Evolutionary conservation across 2,329 filamentous ascomycete genomes (phyloP).

Genomic region (Intubia oerlemansii): DNA sequence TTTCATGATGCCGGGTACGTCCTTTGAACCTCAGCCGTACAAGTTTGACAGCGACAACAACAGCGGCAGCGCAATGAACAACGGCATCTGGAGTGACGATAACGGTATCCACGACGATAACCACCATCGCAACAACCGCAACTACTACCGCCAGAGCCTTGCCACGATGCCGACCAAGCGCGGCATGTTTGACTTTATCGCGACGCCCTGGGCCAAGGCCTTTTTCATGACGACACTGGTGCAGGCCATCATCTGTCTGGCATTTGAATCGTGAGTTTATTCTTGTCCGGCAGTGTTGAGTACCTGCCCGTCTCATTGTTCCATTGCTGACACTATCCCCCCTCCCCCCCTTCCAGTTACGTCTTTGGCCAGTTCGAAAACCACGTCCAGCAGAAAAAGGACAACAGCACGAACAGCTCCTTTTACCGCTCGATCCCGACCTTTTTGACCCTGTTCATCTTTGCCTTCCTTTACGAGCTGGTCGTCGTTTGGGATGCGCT

Average conservation of each 20-base stretch:
- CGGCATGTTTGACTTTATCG: constrained; percentile 52
- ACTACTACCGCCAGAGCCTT: constrained; percentile 13
- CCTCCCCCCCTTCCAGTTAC: constrained; percentile 56
- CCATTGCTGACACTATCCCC: constrained; percentile 5
- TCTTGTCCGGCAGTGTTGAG: background rate
- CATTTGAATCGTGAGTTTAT: constrained; percentile 57
- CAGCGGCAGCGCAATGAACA: too few species aligned
- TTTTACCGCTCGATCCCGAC: constrained; percentile 65
- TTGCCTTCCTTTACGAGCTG: constrained; percentile 85
- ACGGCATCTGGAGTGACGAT: too few species aligned
- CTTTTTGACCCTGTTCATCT: constrained; percentile 90
- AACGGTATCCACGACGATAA: too few species aligned
- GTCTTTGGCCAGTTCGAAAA: constrained; percentile 74
- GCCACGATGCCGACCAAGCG: constrained; percentile 9
- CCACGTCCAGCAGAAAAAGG: constrained; percentile 24
- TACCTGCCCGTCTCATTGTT: background rate
- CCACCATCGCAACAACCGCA: constrained; percentile 14
- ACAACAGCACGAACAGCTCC: constrained; percentile 24
- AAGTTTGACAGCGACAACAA: too few species aligned
- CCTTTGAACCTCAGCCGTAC: constrained; percentile 12
- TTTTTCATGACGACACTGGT: constrained; percentile 55
- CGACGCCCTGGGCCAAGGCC: constrained; percentile 68
- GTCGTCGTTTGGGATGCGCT: constrained; percentile 84
- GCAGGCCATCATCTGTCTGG: constrained; percentile 64
- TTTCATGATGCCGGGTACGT: constrained; percentile 18